Conservation (phyloP, 163 green algal genomes). For the Chloromonas sp. region DNA sequence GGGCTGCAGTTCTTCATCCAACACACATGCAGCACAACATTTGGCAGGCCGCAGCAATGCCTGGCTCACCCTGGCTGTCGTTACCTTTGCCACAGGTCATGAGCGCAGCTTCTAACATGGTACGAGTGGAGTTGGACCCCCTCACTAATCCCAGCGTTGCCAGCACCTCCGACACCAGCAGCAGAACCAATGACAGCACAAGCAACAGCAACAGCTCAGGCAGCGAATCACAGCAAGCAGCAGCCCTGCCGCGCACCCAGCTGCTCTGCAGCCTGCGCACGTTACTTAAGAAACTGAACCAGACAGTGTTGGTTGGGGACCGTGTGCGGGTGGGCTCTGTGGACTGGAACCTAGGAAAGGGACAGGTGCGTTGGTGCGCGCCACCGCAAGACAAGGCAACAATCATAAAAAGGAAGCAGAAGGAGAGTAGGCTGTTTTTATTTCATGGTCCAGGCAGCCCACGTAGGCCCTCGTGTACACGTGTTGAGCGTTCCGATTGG, state of each 20-base stretch:
- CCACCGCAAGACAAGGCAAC: no score
- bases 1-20: no score
- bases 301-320: conserved; percentile 85
- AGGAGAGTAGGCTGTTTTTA: no score
- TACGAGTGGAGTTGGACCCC: conserved; percentile 33
- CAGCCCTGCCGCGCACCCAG: conserved; percentile 5
- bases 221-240: neutral
- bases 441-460: no score
- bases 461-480: no score
- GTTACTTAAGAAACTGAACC: conserved; percentile 89
- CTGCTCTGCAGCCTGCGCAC: conserved; percentile 81
- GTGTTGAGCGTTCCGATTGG: no score
- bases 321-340: conserved; percentile 45
- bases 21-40: no score
- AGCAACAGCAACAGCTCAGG: neutral
- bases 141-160: neutral
- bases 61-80: no score
- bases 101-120: conserved; percentile 53
- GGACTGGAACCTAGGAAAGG: conserved; percentile 54
- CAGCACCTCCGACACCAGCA: neutral
- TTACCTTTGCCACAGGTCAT: conserved; percentile 35
- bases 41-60: no score
- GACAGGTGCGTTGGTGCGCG: conserved; percentile 36
- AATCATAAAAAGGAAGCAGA: no score
- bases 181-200: conserved; percentile 11